These are phyloP conservation scores for Persicaria tinctoria DNA, from an alignment of 148 eudicot genomes.

Conservation along the genomic window DNA sequence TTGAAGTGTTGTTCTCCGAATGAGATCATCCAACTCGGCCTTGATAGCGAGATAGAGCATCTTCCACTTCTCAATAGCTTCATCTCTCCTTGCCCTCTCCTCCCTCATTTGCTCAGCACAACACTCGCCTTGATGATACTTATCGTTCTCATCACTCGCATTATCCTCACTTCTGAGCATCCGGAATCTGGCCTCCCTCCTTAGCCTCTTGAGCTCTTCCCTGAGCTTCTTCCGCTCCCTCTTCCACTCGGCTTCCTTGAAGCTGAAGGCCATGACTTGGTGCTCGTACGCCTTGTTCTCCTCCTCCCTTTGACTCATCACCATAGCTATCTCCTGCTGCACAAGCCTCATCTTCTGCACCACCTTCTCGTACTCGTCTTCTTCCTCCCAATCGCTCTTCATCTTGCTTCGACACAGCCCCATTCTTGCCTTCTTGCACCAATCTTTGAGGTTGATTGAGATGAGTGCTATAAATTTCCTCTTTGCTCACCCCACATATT, in stretches of 20 bases:
- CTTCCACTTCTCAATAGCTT: slow-evolving; percentile 83
- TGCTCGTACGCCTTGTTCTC: slow-evolving; percentile 46
- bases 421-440: slow-evolving; percentile 23
- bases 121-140: background rate
- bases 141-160: slow-evolving; percentile 14
- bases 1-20: slow-evolving; percentile 37
- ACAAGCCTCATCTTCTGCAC: slow-evolving; percentile 37
- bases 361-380: slow-evolving; percentile 24
- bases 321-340: slow-evolving; percentile 35
- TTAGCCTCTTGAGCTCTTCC: slow-evolving; percentile 38
- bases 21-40: slow-evolving; percentile 73
- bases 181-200: slow-evolving; percentile 14
- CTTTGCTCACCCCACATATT: background rate
- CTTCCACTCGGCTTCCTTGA: slow-evolving; percentile 67
- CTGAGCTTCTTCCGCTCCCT: slow-evolving; percentile 47
- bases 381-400: slow-evolving; percentile 19
- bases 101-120: slow-evolving; percentile 38
- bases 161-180: slow-evolving; percentile 22
- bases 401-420: slow-evolving; percentile 37
- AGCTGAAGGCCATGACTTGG: slow-evolving; percentile 34
- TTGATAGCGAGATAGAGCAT: slow-evolving; percentile 71
- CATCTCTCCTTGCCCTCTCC: slow-evolving; percentile 55
- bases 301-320: slow-evolving; percentile 45
- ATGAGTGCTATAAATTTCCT: background rate
- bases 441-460: background rate